A percentile compares a stretch with the other conserved stretches of the same genome.
Conservation (phyloP, 768 basidiomycete genomes). For the Chalciporus chontae region DNA sequence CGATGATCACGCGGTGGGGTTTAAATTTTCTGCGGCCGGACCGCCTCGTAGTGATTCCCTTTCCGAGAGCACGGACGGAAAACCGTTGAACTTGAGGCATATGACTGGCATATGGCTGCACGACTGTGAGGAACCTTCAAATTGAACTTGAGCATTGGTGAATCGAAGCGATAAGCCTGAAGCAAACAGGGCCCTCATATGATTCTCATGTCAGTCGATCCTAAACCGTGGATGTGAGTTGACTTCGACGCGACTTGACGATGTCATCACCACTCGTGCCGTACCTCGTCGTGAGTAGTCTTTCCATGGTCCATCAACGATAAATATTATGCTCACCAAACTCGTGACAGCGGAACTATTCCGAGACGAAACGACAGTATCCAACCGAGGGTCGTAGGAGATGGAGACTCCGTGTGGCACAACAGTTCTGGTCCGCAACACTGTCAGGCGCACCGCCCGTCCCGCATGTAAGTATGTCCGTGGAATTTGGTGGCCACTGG, state of each 20-base stretch:
- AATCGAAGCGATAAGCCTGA: too few relatives aligned
- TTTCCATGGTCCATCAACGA: background rate
- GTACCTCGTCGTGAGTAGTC: slow-evolving; percentile 24
- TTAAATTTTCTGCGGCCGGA: background rate
- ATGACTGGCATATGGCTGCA: background rate
- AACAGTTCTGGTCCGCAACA: slow-evolving; percentile 42
- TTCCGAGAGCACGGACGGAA: background rate
- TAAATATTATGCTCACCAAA: slow-evolving; percentile 6
- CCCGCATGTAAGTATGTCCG: slow-evolving; percentile 4
- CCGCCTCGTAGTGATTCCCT: background rate
- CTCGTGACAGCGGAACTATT: slow-evolving; percentile 38
- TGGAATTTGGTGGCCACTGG: background rate
- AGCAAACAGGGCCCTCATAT: too few relatives aligned
- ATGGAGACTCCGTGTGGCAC: slow-evolving; percentile 52
- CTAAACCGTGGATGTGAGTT: background rate
- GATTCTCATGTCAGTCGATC: too few relatives aligned
- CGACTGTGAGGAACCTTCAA: background rate
- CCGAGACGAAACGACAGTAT: slow-evolving; percentile 39
- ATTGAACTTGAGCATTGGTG: too few relatives aligned
- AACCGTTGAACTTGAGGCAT: background rate
- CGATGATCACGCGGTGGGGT: background rate
- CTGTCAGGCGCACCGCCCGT: slow-evolving; percentile 22
- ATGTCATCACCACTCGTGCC: slow-evolving; percentile 22
- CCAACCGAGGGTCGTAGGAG: slow-evolving; percentile 55
- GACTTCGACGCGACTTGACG: background rate